A percentile compares a stretch with the other conserved stretches of the same genome.
Evolutionary conservation across 768 basidiomycete genomes (phyloP).

Genomic region (Auricularia sp.): DNA sequence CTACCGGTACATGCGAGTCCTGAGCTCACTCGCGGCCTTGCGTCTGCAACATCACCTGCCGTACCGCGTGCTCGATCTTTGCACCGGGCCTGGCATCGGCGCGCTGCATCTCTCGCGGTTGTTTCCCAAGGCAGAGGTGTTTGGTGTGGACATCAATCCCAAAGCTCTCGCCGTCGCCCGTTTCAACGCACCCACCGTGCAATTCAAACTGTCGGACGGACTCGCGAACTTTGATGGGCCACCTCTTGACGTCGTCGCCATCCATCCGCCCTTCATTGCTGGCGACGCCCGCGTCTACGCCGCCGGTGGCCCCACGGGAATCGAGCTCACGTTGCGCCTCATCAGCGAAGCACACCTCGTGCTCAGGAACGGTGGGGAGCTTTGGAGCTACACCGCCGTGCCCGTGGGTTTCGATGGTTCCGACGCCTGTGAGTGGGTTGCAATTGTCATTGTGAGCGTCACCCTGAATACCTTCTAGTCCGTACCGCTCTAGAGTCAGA

Average conservation of each 20-base stretch:
- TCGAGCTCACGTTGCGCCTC: constrained; percentile 2
- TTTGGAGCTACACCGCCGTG: not conserved
- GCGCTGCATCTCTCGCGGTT: not conserved
- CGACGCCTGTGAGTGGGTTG: not conserved
- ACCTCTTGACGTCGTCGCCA: constrained; percentile 4
- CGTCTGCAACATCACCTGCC: not conserved
- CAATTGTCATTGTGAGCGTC: not conserved
- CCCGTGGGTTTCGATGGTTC: not conserved
- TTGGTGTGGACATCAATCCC: constrained; percentile 3
- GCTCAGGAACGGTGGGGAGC: not conserved
- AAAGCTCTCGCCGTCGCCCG: constrained; percentile 2
- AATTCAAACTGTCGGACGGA: not conserved
- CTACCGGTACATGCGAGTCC: constrained; percentile 2
- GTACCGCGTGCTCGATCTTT: not conserved
- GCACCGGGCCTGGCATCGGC: constrained; percentile 4
- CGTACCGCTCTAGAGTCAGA: not conserved
- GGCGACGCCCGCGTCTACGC: constrained; percentile 3
- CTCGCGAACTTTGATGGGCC: not conserved
- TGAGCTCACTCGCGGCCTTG: not conserved
- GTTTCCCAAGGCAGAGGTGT: not conserved
- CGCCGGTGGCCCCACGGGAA: not conserved
- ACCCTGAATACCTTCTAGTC: not conserved
- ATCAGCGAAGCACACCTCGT: not conserved
- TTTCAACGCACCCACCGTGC: not conserved
- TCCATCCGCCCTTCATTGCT: constrained; percentile 6